Conservation (phyloP, 371 early-diverging fungal genomes). For the Mortierella sp. region DNA sequence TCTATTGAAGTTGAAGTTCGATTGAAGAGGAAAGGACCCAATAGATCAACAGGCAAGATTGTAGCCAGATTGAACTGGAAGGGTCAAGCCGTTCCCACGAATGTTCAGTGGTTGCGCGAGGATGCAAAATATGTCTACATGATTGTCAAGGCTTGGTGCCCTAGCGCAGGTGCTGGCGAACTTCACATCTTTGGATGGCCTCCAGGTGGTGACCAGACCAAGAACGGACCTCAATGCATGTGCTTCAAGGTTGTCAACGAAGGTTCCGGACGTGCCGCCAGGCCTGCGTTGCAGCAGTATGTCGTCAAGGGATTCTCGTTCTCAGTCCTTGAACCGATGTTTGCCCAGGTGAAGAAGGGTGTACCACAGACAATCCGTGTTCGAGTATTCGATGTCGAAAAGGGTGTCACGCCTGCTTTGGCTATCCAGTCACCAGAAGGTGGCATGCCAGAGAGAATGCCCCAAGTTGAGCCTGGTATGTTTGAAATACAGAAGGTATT, state of each 20-base stretch:
- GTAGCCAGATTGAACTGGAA: conserved; percentile 51
- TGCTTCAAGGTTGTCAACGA: conserved; percentile 49
- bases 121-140: conserved; percentile 49
- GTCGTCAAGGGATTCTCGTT: conserved; percentile 55
- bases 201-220: conserved; percentile 56
- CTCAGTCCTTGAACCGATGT: conserved; percentile 52
- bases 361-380: conserved; percentile 36
- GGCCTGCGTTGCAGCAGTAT: conserved; percentile 49
- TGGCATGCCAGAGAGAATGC: conserved; percentile 50
- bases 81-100: conserved; percentile 30
- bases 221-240: conserved; percentile 52
- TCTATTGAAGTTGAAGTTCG: conserved; percentile 44
- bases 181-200: conserved; percentile 56
- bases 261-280: conserved; percentile 41
- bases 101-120: conserved; percentile 41
- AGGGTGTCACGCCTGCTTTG: conserved; percentile 38
- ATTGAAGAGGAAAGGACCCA: conserved; percentile 46
- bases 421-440: conserved; percentile 49
- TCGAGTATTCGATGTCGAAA: conserved; percentile 50
- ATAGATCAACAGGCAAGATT: conserved; percentile 53
- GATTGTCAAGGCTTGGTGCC: conserved; percentile 47
- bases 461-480: conserved; percentile 39
- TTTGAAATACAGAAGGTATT: conserved; percentile 45
- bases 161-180: conserved; percentile 35
- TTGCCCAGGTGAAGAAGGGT: conserved; percentile 47